Evolutionary conservation across 1,284 basidiomycete species (phyloP).

Genomic region (Malassezia sp.): DNA sequence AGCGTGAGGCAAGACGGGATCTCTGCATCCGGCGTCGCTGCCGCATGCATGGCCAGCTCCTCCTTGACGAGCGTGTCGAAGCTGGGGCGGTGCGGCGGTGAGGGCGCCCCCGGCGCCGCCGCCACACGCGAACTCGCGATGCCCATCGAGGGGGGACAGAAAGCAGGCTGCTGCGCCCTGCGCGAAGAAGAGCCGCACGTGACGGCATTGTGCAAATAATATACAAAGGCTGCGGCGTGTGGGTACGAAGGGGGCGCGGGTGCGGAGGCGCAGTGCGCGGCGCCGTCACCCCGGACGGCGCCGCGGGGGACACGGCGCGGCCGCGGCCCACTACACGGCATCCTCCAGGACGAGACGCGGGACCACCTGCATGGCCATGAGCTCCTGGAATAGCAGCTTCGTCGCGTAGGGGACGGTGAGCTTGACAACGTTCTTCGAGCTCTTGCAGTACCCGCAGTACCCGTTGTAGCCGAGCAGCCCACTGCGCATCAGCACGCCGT

Average conservation of each 20-base stretch:
- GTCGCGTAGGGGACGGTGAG: conserved; percentile 97
- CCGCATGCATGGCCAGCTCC: conserved; percentile 32
- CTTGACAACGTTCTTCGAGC: conserved; percentile 85
- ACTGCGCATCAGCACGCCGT: too few relatives aligned
- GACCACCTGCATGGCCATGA: conserved; percentile 52
- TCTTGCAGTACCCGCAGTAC: conserved; percentile 61
- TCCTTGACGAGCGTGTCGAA: conserved; percentile 19
- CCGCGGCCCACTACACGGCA: conserved; percentile 14
- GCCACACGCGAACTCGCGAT: conserved; percentile 2
- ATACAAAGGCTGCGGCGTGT: neutral
- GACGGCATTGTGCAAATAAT: neutral
- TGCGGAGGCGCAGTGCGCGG: neutral
- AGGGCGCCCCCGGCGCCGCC: neutral
- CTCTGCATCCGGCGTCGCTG: conserved; percentile 26
- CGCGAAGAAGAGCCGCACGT: conserved; percentile 1
- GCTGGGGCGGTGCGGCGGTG: neutral
- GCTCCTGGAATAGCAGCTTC: conserved; percentile 93
- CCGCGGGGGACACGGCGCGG: too few relatives aligned
- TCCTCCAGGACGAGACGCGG: conserved; percentile 48
- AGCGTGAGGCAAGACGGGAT: conserved; percentile 33
- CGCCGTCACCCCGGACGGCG: too few relatives aligned
- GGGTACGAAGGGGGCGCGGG: neutral
- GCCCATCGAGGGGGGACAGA: conserved; percentile 10
- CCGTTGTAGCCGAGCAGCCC: conserved; percentile 82
- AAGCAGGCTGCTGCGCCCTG: too few relatives aligned